phyloP scores from a whole-genome alignment of 495 filamentous ascomycete species.

The Neurospora tetraspora region DNA sequence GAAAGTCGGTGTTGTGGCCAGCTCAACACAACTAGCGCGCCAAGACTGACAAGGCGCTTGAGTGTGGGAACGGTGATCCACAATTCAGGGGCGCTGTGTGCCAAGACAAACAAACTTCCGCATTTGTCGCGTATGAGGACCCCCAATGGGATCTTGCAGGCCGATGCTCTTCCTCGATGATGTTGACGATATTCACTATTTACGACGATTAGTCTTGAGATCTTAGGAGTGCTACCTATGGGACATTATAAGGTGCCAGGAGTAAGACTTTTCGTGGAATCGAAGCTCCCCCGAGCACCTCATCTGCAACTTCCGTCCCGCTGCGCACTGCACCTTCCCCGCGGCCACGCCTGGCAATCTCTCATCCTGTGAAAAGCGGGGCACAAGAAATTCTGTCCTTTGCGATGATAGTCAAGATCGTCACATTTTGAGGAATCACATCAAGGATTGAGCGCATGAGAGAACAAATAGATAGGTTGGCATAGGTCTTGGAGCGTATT shows the following conservation, averaged over 20 bases:
- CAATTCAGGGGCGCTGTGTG: background rate
- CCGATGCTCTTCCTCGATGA: background rate
- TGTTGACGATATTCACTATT: background rate
- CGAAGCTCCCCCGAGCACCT: background rate
- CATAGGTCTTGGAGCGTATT: no score
- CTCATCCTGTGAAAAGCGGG: background rate
- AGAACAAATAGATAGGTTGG: fast-evolving
- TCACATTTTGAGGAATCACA: background rate
- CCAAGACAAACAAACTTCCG: background rate
- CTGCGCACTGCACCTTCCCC: background rate
- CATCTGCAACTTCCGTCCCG: background rate
- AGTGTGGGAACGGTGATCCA: background rate
- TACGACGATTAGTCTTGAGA: background rate
- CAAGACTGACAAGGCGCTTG: no score
- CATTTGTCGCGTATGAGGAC: background rate
- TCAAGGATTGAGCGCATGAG: no score
- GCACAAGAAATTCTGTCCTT: background rate
- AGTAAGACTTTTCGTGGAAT: background rate
- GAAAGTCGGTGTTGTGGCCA: no score
- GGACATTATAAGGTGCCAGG: background rate
- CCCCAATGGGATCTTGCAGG: background rate
- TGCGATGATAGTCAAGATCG: background rate
- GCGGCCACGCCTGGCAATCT: background rate
- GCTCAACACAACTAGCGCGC: no score
- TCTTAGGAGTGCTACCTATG: background rate